Percentiles rank a stretch among this genome's conserved stretches.
phyloP scores from a whole-genome alignment of 371 early-diverging fungal genomes.

The Mucor indicus region DNA sequence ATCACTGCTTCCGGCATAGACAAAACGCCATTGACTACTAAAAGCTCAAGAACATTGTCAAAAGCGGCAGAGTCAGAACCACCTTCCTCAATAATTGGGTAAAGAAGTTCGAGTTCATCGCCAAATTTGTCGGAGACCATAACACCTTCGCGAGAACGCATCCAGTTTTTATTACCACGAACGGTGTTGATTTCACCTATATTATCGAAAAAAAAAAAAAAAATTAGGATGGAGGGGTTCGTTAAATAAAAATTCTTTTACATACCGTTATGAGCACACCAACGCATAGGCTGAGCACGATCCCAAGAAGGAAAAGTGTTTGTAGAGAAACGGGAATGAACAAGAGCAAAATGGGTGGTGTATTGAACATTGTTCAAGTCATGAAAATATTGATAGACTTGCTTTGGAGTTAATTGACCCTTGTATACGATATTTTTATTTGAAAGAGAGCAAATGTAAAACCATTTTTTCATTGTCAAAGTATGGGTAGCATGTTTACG shows the following conservation, averaged over 20 bases:
- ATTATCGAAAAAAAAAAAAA: neutral
- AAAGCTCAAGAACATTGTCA: slow-evolving; percentile 94
- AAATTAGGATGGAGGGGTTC: neutral
- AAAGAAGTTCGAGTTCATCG: slow-evolving; percentile 73
- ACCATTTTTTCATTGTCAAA: slow-evolving; percentile 80
- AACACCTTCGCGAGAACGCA: slow-evolving; percentile 95
- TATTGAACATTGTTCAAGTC: slow-evolving; percentile 83
- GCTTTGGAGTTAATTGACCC: slow-evolving; percentile 89
- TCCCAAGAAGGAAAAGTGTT: slow-evolving; percentile 99
- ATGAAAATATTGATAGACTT: slow-evolving; percentile 88
- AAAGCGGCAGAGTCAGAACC: slow-evolving; percentile 95
- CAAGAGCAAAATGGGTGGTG: slow-evolving; percentile 89
- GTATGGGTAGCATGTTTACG: slow-evolving; percentile 88
- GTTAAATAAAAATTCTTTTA: slow-evolving; percentile 8
- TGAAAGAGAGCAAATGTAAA: slow-evolving; percentile 93
- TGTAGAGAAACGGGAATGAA: slow-evolving; percentile 97
- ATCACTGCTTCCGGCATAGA: slow-evolving; percentile 94
- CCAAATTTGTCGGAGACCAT: slow-evolving; percentile 82
- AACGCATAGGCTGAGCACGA: slow-evolving; percentile 95
- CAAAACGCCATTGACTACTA: slow-evolving; percentile 89
- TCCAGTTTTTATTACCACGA: slow-evolving; percentile 98
- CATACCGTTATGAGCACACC: slow-evolving; percentile 97
- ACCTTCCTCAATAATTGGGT: slow-evolving; percentile 93
- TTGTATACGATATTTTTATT: slow-evolving; percentile 93
- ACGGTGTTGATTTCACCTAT: slow-evolving; percentile 96